Conservation (phyloP, 2,329 filamentous ascomycete species). For the Xylaria arbuscula region DNA sequence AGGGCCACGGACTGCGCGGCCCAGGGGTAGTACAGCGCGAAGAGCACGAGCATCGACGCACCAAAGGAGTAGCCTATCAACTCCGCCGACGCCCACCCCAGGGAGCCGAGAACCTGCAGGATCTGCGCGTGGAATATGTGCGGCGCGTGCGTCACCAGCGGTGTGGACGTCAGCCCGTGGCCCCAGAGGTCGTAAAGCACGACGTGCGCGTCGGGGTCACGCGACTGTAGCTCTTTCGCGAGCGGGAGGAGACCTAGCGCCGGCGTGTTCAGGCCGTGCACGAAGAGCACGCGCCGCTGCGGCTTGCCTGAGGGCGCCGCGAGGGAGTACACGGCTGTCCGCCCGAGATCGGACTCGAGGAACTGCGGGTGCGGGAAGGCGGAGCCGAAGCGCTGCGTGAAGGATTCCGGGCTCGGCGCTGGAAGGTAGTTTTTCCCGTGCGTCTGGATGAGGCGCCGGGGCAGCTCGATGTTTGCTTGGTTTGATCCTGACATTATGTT, state of each 20-base stretch:
- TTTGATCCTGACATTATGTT: neutral
- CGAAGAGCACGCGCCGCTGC: constrained; percentile 25
- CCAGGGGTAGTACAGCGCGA: constrained; percentile 24
- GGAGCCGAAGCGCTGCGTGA: constrained; percentile 30
- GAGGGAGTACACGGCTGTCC: constrained; percentile 30
- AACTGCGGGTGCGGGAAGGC: constrained; percentile 27
- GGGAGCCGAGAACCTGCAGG: constrained; percentile 23
- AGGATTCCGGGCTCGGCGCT: constrained; percentile 25
- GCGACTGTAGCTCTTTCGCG: constrained; percentile 19
- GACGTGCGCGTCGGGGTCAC: constrained; percentile 26
- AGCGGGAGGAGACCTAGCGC: constrained; percentile 32
- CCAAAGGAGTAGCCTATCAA: constrained; percentile 36
- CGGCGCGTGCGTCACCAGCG: constrained; percentile 24
- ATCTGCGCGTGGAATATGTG: constrained; percentile 35
- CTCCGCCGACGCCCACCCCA: constrained; percentile 26
- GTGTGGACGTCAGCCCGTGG: constrained; percentile 32
- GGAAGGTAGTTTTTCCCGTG: constrained; percentile 16
- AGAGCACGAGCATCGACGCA: constrained; percentile 11
- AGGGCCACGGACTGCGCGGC: constrained; percentile 14
- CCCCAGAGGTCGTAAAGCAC: constrained; percentile 35
- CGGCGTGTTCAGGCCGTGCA: constrained; percentile 36
- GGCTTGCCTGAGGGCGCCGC: constrained; percentile 23
- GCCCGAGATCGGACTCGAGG: constrained; percentile 35
- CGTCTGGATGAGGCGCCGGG: constrained; percentile 4
- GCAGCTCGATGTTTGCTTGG: constrained; percentile 9